Evolutionary conservation across 2,329 filamentous ascomycete genomes (phyloP), one percentile per base, ranked within the genome.

Genomic region (Tolypocladium amazonense): DNA sequence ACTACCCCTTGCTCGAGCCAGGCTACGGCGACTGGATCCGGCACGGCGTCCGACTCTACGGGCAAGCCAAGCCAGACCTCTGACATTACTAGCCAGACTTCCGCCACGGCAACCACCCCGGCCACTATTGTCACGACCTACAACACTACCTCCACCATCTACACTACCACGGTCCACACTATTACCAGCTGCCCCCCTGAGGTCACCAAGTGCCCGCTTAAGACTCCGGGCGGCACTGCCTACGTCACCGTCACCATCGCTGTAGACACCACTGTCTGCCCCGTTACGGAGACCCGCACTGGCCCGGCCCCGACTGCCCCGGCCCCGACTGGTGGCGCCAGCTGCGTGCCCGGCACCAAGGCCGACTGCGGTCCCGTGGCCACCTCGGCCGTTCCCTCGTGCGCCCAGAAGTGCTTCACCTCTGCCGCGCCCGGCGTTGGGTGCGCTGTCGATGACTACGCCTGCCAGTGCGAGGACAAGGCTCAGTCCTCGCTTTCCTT

Each of bases 391-490:
- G 62, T 70, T 18, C 68, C 68, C 4, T 56, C 61, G 12, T 70
- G 68, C 38, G 68, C 68, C 11, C 65, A 68, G 35, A 41, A 60
- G 7, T 71, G 69, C 61, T 71, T 71, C 61, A 53, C 61, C 3
- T 65, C 65, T 8, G 63, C 64, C 20, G 67, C 66, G 1, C 68
- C 69, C 1, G 47, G 58, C 0, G 65, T 70, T 8, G 65, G 66
- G 12, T 71, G 69, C 60, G 63, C 61, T 23, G 62, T 66, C 11
- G 55, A 63, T 33, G 68, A 71, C 61, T 71, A 67, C 53, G 60
- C 58, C 7, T 71, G 69, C 38, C 69, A 71, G 35, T 71, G 69
- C 56, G 58, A 66, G 33, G 60, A 64, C 8, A 65, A 64, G 7
- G 65, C 65, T 11, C 65, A 67, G 54, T 60, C 62, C 30, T 63